Evolutionary conservation across 768 basidiomycete species (phyloP).

Genomic region (Pholiota molesta): DNA sequence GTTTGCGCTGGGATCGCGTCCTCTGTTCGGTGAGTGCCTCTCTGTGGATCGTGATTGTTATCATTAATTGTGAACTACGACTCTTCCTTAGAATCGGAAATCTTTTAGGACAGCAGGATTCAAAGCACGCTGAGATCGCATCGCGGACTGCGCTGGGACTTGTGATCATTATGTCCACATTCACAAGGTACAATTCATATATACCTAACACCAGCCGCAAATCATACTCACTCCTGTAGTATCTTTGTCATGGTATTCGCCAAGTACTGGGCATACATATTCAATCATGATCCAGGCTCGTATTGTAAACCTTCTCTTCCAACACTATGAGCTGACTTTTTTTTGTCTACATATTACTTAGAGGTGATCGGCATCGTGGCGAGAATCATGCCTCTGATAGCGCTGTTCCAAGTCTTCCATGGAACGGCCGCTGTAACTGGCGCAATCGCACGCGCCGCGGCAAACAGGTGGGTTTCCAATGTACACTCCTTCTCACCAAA

Average conservation of each 20-base stretch:
- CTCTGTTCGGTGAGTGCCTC: constrained; percentile 66
- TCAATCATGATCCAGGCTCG: constrained; percentile 64
- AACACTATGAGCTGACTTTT: constrained; percentile 2
- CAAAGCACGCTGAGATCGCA: constrained; percentile 68
- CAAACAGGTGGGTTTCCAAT: constrained; percentile 52
- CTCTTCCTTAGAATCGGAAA: constrained; percentile 69
- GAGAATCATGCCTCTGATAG: constrained; percentile 69
- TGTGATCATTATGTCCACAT: constrained; percentile 57
- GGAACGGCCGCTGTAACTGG: constrained; percentile 63
- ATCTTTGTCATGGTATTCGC: constrained; percentile 58
- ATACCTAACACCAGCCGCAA: background rate
- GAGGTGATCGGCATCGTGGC: constrained; percentile 62
- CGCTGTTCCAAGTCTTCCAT: constrained; percentile 83
- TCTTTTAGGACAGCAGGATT: constrained; percentile 77
- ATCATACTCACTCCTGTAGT: constrained; percentile 31
- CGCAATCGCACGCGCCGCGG: constrained; percentile 84
- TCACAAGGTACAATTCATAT: constrained; percentile 54
- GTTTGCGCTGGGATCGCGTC: constrained; percentile 78
- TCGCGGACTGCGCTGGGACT: constrained; percentile 66
- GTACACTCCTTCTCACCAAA: constrained; percentile 71
- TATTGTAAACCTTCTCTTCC: background rate
- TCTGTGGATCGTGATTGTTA: background rate
- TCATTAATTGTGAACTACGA: too few species aligned
- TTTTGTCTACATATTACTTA: background rate
- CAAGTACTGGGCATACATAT: constrained; percentile 66